Percentiles rank a stretch among this genome's conserved stretches.
Evolutionary conservation across 2,329 filamentous ascomycete species (phyloP).

Genomic region (Aspergillus novofumigatus): DNA sequence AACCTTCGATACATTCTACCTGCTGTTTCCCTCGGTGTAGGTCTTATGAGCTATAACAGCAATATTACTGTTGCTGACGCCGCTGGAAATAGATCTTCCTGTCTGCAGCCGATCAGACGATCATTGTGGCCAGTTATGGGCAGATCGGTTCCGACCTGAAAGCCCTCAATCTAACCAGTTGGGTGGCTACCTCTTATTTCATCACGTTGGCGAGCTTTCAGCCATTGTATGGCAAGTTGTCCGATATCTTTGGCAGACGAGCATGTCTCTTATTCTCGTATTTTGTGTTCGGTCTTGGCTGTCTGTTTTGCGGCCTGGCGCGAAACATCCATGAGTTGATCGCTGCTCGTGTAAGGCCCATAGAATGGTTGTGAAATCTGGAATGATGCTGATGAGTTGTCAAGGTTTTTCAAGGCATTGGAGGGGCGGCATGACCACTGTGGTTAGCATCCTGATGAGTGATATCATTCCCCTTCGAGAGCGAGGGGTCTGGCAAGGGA

Average conservation of each 20-base stretch:
- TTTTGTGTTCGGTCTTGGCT: conserved; percentile 51
- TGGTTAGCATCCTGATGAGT: conserved; percentile 65
- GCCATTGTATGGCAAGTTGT: conserved; percentile 60
- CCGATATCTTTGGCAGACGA: conserved; percentile 57
- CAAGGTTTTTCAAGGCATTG: conserved; percentile 57
- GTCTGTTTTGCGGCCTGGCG: conserved; percentile 53
- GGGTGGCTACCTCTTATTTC: conserved; percentile 69
- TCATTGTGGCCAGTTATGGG: conserved; percentile 73
- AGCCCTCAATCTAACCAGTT: conserved; percentile 69
- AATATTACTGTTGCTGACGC: neutral
- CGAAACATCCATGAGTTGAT: conserved; percentile 63
- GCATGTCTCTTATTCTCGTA: conserved; percentile 50
- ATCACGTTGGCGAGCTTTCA: conserved; percentile 72
- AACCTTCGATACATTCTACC: conserved; percentile 57
- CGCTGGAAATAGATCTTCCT: conserved; percentile 59
- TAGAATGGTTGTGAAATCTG: conserved; percentile 21
- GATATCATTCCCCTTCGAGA: conserved; percentile 68
- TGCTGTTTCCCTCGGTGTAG: conserved; percentile 59
- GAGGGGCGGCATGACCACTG: conserved; percentile 69
- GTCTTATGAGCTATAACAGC: conserved; percentile 15
- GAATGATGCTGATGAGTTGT: conserved; percentile 8
- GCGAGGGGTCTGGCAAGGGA: conserved; percentile 69
- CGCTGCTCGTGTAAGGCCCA: conserved; percentile 49
- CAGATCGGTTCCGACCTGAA: conserved; percentile 72
- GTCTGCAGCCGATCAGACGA: conserved; percentile 69